These are phyloP conservation scores for Chalaropsis ovoidea DNA, from an alignment of 2,329 filamentous ascomycete genomes.

Conservation along the genomic window DNA sequence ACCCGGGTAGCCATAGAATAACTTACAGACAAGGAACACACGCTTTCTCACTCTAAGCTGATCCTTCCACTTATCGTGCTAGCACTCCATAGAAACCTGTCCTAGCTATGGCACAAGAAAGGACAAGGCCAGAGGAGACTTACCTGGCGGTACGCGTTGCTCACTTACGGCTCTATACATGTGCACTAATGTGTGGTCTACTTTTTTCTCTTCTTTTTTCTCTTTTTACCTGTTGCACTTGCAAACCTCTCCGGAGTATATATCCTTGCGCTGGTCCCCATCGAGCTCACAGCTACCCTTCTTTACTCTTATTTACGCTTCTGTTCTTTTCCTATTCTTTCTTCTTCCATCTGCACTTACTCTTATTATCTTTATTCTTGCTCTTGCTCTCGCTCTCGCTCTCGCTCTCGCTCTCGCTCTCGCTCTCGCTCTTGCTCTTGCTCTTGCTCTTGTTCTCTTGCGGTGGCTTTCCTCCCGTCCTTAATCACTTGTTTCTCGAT, in stretches of 20 bases:
- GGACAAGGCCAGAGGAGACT: not conserved
- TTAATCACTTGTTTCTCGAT: slow-evolving; percentile 28
- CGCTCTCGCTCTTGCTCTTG: not conserved
- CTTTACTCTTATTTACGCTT: slow-evolving; percentile 6
- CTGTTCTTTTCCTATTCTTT: slow-evolving; percentile 17
- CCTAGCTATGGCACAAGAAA: not conserved
- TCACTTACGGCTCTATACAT: not conserved
- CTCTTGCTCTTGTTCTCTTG: not conserved
- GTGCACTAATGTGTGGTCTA: not conserved
- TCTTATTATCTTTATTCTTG: slow-evolving; percentile 13
- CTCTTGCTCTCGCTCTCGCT: not conserved
- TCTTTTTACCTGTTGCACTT: not conserved
- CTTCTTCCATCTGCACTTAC: not conserved
- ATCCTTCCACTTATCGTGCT: not conserved
- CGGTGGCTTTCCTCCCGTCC: slow-evolving; percentile 15
- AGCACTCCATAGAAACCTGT: not conserved
- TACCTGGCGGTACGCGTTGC: not conserved
- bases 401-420: too few species aligned
- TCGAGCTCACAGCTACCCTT: not conserved
- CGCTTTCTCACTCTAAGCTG: not conserved
- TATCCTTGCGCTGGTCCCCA: slow-evolving; percentile 10
- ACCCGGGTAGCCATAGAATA: not conserved
- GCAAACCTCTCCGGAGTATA: not conserved
- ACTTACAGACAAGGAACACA: not conserved
- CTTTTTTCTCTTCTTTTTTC: not conserved